These are phyloP conservation scores for Calonectria montana DNA, from an alignment of 2,329 filamentous ascomycete genomes.

Conservation along the genomic window DNA sequence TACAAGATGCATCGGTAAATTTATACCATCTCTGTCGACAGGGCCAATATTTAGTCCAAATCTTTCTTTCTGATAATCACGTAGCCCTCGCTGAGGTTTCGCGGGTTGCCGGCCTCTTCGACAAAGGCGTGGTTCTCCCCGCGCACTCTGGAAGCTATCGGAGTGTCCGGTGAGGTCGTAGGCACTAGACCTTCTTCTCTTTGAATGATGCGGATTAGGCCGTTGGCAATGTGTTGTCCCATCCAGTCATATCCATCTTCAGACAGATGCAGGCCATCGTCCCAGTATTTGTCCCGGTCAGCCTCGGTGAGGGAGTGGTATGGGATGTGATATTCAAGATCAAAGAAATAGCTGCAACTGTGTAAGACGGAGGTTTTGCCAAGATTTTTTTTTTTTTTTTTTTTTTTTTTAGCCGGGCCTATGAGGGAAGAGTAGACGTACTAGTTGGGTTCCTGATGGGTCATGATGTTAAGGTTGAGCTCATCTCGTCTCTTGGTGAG, in stretches of 20 bases:
- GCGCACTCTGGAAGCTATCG: not conserved
- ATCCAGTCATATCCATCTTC: slow-evolving; percentile 71
- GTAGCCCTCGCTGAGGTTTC: slow-evolving; percentile 62
- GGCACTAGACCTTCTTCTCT: slow-evolving; percentile 43
- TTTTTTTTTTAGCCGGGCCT: not conserved
- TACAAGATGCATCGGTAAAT: slow-evolving; percentile 26
- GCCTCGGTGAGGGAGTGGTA: slow-evolving; percentile 61
- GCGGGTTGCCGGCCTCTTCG: slow-evolving; percentile 62
- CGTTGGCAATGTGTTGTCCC: slow-evolving; percentile 66
- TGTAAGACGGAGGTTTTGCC: not conserved
- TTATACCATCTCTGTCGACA: slow-evolving; percentile 30
- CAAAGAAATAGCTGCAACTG: slow-evolving; percentile 64
- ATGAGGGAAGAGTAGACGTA: slow-evolving; percentile 49
- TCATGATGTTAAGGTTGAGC: slow-evolving; percentile 66
- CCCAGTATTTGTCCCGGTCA: slow-evolving; percentile 65
- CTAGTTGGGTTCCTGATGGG: slow-evolving; percentile 62
- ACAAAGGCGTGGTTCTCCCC: slow-evolving; percentile 50
- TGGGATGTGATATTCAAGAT: slow-evolving; percentile 66
- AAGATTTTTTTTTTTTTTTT: no score
- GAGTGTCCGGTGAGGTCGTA: slow-evolving; percentile 1
- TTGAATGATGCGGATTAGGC: slow-evolving; percentile 60
- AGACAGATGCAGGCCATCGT: slow-evolving; percentile 71
- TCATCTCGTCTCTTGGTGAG: slow-evolving; percentile 51
- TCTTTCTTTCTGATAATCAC: slow-evolving; percentile 65
- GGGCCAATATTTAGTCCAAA: slow-evolving; percentile 53